phyloP scores from a whole-genome alignment of 2,329 filamentous ascomycete genomes.

The Monosporascus ibericus region DNA sequence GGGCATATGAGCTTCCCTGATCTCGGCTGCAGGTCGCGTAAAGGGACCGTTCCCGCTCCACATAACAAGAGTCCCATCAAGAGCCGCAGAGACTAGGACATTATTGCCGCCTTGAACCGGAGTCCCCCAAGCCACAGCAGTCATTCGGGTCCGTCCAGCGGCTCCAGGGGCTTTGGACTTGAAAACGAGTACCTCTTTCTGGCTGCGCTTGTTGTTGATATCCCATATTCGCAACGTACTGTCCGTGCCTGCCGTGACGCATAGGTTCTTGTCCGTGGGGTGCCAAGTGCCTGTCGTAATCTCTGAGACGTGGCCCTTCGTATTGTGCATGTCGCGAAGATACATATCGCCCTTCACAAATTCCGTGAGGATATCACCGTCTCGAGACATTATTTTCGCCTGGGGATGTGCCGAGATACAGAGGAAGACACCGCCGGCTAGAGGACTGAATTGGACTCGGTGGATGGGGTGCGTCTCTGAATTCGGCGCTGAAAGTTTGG shows the following conservation, averaged over 20 bases:
- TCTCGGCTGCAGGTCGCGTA: slow-evolving; percentile 72
- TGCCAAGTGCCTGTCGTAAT: slow-evolving; percentile 88
- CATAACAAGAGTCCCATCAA: slow-evolving; percentile 88
- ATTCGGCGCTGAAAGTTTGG: slow-evolving; percentile 61
- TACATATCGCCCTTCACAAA: slow-evolving; percentile 99
- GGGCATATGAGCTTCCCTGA: slow-evolving; percentile 73
- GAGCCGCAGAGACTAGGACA: slow-evolving; percentile 71
- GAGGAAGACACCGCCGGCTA: slow-evolving; percentile 73
- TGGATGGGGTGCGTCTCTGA: slow-evolving; percentile 86
- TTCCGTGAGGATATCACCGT: slow-evolving; percentile 79
- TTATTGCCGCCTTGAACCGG: slow-evolving; percentile 71
- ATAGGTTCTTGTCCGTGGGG: slow-evolving; percentile 75
- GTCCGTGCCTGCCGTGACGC: slow-evolving; percentile 87
- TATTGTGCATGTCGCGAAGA: slow-evolving; percentile 92
- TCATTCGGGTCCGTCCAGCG: slow-evolving; percentile 90
- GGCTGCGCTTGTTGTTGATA: slow-evolving; percentile 79
- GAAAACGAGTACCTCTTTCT: slow-evolving; percentile 92
- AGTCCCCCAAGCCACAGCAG: slow-evolving; percentile 79
- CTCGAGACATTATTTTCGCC: slow-evolving; percentile 80
- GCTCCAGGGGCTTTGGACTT: slow-evolving; percentile 86
- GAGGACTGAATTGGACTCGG: slow-evolving; percentile 78
- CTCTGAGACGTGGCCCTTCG: slow-evolving; percentile 92
- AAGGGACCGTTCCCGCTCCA: slow-evolving; percentile 88
- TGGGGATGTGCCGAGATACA: slow-evolving; percentile 87
- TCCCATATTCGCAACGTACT: slow-evolving; percentile 97